Conservation (phyloP, 192 early-diverging fungal genomes). For the Phlyctochytrium arcticum region DNA sequence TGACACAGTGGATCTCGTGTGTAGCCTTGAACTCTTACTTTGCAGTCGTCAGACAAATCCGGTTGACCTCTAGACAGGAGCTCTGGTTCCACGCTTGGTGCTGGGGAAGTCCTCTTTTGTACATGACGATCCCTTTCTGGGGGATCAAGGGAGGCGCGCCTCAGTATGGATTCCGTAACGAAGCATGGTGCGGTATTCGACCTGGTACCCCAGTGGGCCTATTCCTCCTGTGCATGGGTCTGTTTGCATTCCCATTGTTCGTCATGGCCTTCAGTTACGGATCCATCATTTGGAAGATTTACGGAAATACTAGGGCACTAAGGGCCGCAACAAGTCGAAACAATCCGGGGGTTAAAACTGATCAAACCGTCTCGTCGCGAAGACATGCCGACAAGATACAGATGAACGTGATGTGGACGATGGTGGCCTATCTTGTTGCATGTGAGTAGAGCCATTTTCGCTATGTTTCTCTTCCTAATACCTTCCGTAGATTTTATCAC, state of each 20-base stretch:
- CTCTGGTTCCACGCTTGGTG: background rate
- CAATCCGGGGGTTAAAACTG: background rate
- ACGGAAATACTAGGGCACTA: background rate
- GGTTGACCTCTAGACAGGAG: background rate
- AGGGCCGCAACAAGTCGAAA: background rate
- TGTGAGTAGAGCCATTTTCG: background rate
- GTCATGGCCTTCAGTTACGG: background rate
- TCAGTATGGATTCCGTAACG: background rate
- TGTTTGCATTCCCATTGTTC: background rate
- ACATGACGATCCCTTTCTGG: background rate
- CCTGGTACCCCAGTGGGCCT: background rate
- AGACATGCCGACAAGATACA: background rate
- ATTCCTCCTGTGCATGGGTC: background rate
- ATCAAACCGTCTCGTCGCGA: background rate
- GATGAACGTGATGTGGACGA: background rate
- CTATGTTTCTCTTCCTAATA: background rate
- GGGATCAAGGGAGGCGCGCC: background rate
- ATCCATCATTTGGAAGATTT: background rate
- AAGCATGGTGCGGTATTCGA: background rate
- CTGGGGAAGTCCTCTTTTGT: background rate
- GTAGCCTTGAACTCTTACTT: background rate
- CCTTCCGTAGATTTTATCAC: background rate
- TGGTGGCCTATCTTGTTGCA: background rate
- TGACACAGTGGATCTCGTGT: background rate
- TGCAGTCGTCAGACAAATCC: background rate